phyloP scores from a whole-genome alignment of 2,329 filamentous ascomycete genomes.

The Plenodomus biglobosus region DNA sequence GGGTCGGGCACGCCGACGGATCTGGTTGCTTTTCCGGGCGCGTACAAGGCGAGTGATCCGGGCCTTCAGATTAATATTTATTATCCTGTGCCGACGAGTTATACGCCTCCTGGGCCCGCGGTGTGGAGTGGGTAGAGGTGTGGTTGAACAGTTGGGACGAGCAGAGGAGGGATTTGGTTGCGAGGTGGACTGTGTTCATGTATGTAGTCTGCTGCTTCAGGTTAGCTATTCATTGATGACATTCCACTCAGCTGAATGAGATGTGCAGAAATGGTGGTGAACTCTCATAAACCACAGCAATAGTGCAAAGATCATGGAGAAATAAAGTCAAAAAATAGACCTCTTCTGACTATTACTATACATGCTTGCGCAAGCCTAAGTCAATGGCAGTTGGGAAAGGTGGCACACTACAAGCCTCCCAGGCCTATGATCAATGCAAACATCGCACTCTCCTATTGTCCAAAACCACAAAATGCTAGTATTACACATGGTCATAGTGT shows the following conservation, averaged over 20 bases:
- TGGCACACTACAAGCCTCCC: slow-evolving; percentile 27
- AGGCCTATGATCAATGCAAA: slow-evolving; percentile 24
- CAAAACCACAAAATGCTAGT: slow-evolving; percentile 23
- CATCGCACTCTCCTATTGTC: slow-evolving; percentile 7
- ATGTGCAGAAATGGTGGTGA: not conserved
- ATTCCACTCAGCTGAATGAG: too few species aligned
- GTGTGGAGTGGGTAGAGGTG: slow-evolving; percentile 20
- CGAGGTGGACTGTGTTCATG: not conserved
- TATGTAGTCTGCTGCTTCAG: not conserved
- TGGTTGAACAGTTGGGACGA: slow-evolving; percentile 21
- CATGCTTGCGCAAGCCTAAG: slow-evolving; percentile 27
- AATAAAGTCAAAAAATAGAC: slow-evolving; percentile 10
- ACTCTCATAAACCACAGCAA: not conserved
- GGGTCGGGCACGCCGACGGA: slow-evolving; percentile 41
- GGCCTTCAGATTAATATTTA: slow-evolving; percentile 36
- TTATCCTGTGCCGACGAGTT: slow-evolving; percentile 22
- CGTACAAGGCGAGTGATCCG: slow-evolving; percentile 25
- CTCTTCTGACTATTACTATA: slow-evolving; percentile 32
- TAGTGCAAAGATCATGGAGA: not conserved
- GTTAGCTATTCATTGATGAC: too few species aligned
- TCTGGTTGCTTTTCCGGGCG: slow-evolving; percentile 47
- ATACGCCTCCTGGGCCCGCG: slow-evolving; percentile 23
- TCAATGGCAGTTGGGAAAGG: slow-evolving; percentile 27
- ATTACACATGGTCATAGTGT: slow-evolving; percentile 18
- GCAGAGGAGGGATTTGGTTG: slow-evolving; percentile 5